These are phyloP conservation scores for Globisporangium emineosum DNA, from an alignment of 352 stramenopile genomes.

Conservation along the genomic window DNA sequence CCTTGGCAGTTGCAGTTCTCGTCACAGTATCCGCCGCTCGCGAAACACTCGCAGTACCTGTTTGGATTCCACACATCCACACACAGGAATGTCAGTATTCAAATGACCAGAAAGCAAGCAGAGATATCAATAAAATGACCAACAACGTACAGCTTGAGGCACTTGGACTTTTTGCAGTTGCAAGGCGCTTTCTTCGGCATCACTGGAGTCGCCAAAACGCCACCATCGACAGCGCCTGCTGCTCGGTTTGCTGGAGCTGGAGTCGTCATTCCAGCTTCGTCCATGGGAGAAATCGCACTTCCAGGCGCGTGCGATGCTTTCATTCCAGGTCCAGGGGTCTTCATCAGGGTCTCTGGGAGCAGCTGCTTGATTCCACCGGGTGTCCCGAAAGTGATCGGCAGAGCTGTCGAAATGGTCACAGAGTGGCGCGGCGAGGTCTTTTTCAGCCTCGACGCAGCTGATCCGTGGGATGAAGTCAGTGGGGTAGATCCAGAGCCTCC, in stretches of 20 bases:
- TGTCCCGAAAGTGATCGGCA: neutral
- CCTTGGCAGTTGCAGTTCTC: slow-evolving; percentile 90
- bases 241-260: slow-evolving; percentile 18
- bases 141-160: slow-evolving; percentile 89
- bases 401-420: slow-evolving; percentile 6
- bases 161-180: slow-evolving; percentile 98
- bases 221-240: slow-evolving; percentile 7
- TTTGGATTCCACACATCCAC: neutral
- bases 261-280: slow-evolving; percentile 17
- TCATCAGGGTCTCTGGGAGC: slow-evolving; percentile 3
- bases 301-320: neutral
- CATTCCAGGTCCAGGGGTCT: neutral
- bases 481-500: neutral
- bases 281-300: neutral
- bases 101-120: neutral
- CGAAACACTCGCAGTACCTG: slow-evolving; percentile 96
- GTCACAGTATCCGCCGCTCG: slow-evolving; percentile 89
- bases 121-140: neutral
- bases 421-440: slow-evolving; percentile 1
- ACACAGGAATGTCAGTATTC: neutral
- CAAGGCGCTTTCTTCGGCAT: slow-evolving; percentile 75
- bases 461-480: neutral
- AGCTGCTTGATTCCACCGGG: slow-evolving; percentile 3
- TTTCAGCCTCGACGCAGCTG: neutral
- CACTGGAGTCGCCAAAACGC: slow-evolving; percentile 4